phyloP scores from a whole-genome alignment of 2,329 filamentous ascomycete species.

The Xylaria sp. region DNA sequence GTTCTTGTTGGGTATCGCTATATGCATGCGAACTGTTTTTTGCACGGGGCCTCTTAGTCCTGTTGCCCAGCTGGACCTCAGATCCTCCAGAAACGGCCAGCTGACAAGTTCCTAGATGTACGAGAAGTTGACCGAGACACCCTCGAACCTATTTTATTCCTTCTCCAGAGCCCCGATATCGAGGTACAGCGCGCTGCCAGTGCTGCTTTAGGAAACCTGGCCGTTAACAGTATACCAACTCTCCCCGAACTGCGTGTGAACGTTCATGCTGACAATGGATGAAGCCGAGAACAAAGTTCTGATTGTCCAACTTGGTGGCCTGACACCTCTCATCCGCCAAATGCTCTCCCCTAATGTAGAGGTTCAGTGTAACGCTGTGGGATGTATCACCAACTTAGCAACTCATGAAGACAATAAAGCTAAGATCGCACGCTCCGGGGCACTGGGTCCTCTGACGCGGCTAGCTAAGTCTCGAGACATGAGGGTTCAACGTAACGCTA shows the following conservation, averaged over 20 bases:
- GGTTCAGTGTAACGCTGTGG: constrained; percentile 98
- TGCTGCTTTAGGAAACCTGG: constrained; percentile 93
- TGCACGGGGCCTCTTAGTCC: not conserved
- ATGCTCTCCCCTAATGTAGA: constrained; percentile 99
- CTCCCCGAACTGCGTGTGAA: not conserved
- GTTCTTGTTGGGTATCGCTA: constrained; percentile 15
- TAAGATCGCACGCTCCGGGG: constrained; percentile 95
- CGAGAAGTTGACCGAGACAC: constrained; percentile 95
- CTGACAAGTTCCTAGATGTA: constrained; percentile 74
- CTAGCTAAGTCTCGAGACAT: constrained; percentile 98
- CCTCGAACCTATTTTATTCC: constrained; percentile 92
- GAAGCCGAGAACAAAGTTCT: constrained; percentile 96
- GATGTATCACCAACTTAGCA: constrained; percentile 97
- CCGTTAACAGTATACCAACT: constrained; percentile 84
- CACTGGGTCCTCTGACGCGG: constrained; percentile 87
- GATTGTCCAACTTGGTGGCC: constrained; percentile 91
- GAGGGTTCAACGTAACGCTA: constrained; percentile 97
- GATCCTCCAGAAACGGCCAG: not conserved
- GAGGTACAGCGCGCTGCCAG: constrained; percentile 97
- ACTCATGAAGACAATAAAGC: constrained; percentile 99
- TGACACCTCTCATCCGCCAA: constrained; percentile 92
- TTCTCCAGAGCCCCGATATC: constrained; percentile 94
- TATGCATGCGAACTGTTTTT: not conserved
- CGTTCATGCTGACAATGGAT: constrained; percentile 33
- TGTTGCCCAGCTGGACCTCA: not conserved